Evolutionary conservation across 1,284 basidiomycete species (phyloP), one percentile per base, ranked within the genome.

Genomic region (Cronartium quercuum): DNA sequence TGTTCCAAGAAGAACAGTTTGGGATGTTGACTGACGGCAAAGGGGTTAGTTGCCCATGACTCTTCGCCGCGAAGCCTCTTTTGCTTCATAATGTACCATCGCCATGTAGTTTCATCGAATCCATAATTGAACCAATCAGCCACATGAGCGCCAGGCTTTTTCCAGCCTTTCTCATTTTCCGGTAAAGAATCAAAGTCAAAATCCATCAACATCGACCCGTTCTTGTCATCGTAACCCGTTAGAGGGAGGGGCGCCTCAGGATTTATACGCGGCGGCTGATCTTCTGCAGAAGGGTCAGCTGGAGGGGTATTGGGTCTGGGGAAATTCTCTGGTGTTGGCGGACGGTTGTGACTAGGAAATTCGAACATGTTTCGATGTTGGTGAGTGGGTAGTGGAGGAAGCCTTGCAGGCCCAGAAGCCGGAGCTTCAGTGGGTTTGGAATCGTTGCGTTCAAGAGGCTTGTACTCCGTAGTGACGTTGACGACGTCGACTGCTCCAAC

Each of bases 71-170:
- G 44, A 51, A 66, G 40, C 29, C 51, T 41, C 57, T 74, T 74
- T 79, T 94, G 86, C 79, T 91, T 88, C 81, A 90, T 89, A 79
- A 91, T 90, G 82, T 94, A 99, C 61, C 89, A 88, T 78, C 91
- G 90, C 92, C 94, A 99, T 21, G 90, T 90, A 13, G 92, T 86
- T 83, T 99, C 96, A 82, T 98, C 95, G 81, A 98, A 98, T 0
- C 96, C 96, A 79, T 97, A 98, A 83, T 99, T 98, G 84, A 98
- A 99, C 90, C 92, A 99, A 83, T 98, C 95, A 78, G 91, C 91
- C 74, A 98, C 85, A 83, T 98, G 93, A 6, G 92, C 89, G 18
- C 96, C 96, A 9, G 94, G 91, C 70, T 90, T 84, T 76, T 95
- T 85, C 96, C 96, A 99, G 2, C 91, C 90, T 81, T 96, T 95